These are phyloP conservation scores for Mrakia frigida DNA, from an alignment of 768 basidiomycete species.

Conservation along the genomic window DNA sequence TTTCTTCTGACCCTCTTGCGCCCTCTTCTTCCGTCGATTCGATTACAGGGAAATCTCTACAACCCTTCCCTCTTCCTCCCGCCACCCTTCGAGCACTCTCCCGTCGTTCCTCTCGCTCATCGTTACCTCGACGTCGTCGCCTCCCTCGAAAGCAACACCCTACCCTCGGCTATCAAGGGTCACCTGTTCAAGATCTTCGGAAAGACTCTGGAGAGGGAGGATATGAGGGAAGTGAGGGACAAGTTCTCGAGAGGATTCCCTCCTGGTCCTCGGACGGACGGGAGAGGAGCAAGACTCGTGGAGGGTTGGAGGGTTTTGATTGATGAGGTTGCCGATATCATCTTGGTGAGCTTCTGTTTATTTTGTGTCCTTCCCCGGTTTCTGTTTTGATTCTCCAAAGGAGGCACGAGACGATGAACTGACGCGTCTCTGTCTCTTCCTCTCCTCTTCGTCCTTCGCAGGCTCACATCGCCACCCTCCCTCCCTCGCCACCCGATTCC, in stretches of 20 bases:
- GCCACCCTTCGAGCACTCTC: constrained; percentile 38
- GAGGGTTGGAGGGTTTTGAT: constrained; percentile 54
- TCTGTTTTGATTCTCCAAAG: background rate
- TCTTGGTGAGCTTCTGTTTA: constrained; percentile 51
- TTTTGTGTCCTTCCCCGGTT: background rate
- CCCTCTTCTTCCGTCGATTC: background rate
- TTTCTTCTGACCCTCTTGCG: background rate
- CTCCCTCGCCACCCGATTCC: background rate
- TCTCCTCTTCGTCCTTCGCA: constrained; percentile 34
- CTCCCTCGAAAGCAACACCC: constrained; percentile 63
- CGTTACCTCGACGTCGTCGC: constrained; percentile 81
- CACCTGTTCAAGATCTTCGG: constrained; percentile 84
- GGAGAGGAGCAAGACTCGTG: constrained; percentile 43
- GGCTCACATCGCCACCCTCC: constrained; percentile 12
- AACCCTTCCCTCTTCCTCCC: constrained; percentile 70
- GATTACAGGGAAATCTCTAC: constrained; percentile 70
- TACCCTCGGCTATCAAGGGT: constrained; percentile 72
- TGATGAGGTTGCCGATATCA: constrained; percentile 56
- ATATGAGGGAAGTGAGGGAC: constrained; percentile 12
- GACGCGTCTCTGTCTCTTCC: background rate
- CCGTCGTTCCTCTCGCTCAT: constrained; percentile 58
- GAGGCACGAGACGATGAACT: background rate
- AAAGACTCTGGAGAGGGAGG: constrained; percentile 5
- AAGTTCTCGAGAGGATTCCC: constrained; percentile 35
- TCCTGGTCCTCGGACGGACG: constrained; percentile 34